Base-by-base conservation (phyloP, 108 stramenopile species). In the Phaeodactylum tricornutum region DNA sequence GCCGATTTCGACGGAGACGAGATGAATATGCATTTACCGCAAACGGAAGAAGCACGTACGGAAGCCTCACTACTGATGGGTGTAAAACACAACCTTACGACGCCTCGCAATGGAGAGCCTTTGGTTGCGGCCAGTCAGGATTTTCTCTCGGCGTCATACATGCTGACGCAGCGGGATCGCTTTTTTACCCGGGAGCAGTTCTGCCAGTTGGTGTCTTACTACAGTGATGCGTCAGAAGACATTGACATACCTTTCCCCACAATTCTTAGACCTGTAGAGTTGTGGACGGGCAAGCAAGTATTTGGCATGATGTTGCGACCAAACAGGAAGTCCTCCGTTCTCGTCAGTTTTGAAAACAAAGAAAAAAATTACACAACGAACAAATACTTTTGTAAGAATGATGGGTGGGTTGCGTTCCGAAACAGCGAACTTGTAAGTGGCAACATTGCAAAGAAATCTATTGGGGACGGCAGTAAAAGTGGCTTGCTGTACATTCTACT, bases 1-100 rank as follows among this genome's bases (percentile, higher is more conserved):
- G 96, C 94, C 27, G 98, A 99, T 59, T 99, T 99, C 58, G 96
- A 99, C 66, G 98, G 98, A 33, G 98, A 99, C 65, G 98, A 99
- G 70, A 98, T 98, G 96, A 97, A 99, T 59, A 81, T 99, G 88
- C 98, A 99, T 70, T 57, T 97, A 15, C 98, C 98, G 11, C 98
- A 99, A 69, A 99, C 96, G 8, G 96, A 97, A 55, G 98, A 99
- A 61, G 98, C 98, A n/a, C 66, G 93, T 33, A 67, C 93, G n/a
- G 98, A 98, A 66, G 98, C 98, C 4, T 67, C 64, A 35, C 46
- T 84, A 38, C 71, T 98, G 12, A 96, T 98, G 97, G 85, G 81
- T 11, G 94, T 99, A 26, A 80, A 87, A 55, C 67, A 94, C 45
- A 99, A 99, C 64, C 59, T 99, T 9, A 77, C 90, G 27, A 97